Base-by-base conservation (phyloP, 345 rosid genomes). In the Geranium rotundifolium region DNA sequence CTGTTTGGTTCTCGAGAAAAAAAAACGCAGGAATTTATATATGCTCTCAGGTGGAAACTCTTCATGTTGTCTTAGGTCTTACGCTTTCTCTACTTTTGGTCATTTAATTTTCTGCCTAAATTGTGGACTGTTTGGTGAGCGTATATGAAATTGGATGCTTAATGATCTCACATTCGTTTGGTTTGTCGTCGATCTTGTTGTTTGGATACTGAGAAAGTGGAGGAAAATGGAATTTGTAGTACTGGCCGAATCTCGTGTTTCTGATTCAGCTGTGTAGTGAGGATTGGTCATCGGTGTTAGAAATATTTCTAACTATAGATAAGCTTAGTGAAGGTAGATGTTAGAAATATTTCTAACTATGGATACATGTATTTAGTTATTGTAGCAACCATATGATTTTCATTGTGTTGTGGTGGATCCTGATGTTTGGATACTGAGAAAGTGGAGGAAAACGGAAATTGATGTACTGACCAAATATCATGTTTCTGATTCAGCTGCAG, bases 121-220 rank as follows among this genome's bases (percentile, higher is more conserved):
- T 2, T 9, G n/a, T 19, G 23, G 31, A 10, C 7, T 57, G 52
- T 14, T 46, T 46, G 12, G 52, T 34, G 52, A 46, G 12, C 14
- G 3, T 9, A 3, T 46, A 14, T 9, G 16, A 46, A 46, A 46
- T 46, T 9, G 52, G 12, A 46, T 46, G 56, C 65, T 19, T 61
- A n/a, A 29, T 23, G 27, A 64, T 29, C 61, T 39, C 56, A 54
- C 19, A 46, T 57, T 17, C 19, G 60, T 41, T 29, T 23, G n/a
- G 52, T 4, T 61, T 9, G 4, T 23, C 1, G 5, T 29, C 37
- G 41, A 29, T 34, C 56, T 30, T 54, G 65, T 18, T 55, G 57
- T 55, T 55, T 55, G 57, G 57, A 9, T 55, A 18, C 19, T 55
- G 57, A 55, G 57, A 55, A 55, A 55, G 7, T 17, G 57, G 57